Conservation (phyloP, 2,329 filamentous ascomycete genomes). For the Juglanconis oblonga region DNA sequence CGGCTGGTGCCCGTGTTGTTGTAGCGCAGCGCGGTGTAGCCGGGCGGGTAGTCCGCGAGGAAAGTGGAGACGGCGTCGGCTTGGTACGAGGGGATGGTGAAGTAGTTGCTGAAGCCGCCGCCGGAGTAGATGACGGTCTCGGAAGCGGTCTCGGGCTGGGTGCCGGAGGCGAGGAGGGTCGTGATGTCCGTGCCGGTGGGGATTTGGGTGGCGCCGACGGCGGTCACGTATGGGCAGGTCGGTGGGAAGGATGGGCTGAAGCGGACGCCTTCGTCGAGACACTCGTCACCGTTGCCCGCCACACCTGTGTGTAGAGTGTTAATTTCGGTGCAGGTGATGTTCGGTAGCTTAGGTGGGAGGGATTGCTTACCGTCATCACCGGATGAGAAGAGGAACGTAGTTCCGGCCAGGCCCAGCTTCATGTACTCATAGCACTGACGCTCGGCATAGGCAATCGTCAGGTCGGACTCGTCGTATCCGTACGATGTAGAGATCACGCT, state of each 20-base stretch:
- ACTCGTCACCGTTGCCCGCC: conserved; percentile 29
- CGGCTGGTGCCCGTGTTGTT: conserved; percentile 15
- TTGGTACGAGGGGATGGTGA: conserved; percentile 15
- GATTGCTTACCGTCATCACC: conserved; percentile 26
- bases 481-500: conserved; percentile 47
- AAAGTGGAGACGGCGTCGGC: conserved; percentile 13
- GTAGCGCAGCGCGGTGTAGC: conserved; percentile 10
- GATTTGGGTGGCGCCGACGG: conserved; percentile 32
- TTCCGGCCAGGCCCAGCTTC: conserved; percentile 38
- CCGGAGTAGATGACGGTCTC: conserved; percentile 17
- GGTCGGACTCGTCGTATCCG: conserved; percentile 41
- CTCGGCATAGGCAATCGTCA: conserved; percentile 43
- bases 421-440: conserved; percentile 36
- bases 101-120: conserved; percentile 18
- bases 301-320: conserved; percentile 24
- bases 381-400: conserved; percentile 34
- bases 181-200: conserved; percentile 16
- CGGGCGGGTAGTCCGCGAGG: conserved; percentile 13
- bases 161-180: conserved; percentile 5
- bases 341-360: not conserved
- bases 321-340: not conserved
- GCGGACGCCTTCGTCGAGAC: conserved; percentile 31
- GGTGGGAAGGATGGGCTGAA: conserved; percentile 42
- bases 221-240: conserved; percentile 45
- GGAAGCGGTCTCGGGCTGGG: conserved; percentile 15